Evolutionary conservation across 225 moss, liverwort and hornwort genomes (phyloP).

Genomic region (Marchantia polymorpha): DNA sequence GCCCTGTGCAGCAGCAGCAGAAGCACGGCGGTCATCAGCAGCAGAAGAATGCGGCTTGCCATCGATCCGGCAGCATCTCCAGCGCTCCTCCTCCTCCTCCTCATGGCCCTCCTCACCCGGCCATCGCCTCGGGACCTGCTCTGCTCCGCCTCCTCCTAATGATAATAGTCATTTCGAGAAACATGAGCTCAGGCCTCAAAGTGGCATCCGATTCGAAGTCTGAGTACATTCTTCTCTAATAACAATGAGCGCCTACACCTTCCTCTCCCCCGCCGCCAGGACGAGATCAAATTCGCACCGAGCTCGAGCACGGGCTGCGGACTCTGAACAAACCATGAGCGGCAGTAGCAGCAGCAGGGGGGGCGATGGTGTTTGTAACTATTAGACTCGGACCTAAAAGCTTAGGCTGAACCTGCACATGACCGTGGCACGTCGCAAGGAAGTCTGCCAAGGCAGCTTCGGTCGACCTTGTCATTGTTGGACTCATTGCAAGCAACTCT

Average conservation of each 20-base stretch:
- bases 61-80: background rate
- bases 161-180: background rate
- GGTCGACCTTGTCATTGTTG: background rate
- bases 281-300: background rate
- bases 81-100: background rate
- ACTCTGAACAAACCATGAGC: background rate
- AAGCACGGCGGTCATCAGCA: background rate
- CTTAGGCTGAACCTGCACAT: background rate
- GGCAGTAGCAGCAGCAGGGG: background rate
- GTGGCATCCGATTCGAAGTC: background rate
- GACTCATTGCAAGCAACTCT: background rate
- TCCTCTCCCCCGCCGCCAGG: background rate
- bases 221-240: background rate
- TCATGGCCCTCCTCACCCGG: constrained; percentile 1
- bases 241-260: background rate
- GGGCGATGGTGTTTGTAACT: background rate
- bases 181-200: background rate
- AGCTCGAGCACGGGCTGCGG: background rate
- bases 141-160: background rate
- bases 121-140: background rate
- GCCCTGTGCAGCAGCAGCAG: background rate
- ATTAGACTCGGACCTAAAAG: background rate
- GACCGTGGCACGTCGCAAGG: background rate
- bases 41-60: background rate
- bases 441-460: background rate